Evolutionary conservation across 2,329 filamentous ascomycete species (phyloP), one percentile per base, ranked within the genome.

Genomic region (Ustilaginoidea virens): DNA sequence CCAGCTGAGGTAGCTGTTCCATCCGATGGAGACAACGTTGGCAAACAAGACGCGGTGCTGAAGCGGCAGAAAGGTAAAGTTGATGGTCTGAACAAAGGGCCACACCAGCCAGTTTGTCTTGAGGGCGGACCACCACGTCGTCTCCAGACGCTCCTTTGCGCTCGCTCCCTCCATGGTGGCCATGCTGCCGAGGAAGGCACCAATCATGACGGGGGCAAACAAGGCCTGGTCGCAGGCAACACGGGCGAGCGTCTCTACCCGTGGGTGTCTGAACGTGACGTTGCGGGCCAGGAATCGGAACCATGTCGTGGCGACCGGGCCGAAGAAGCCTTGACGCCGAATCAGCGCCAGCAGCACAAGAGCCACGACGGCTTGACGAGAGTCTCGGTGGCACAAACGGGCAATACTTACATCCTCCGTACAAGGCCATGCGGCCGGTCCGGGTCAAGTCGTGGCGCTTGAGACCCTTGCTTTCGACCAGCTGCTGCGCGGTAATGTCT

Each of bases 401-500:
- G 28, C 27, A 27, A 17, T 8, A 62, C 69, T 46, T 57, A 80
- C 76, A 62, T 39, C 80, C 80, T 38, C 81, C 81, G 49, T 90
- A 90, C 34, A 77, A 57, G 24, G 73, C 73, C 81, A 92, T 90
- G 43, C 81, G 74, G 8, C 65, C 74, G 17, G 80, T 86, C 30
- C 81, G 70, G 17, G 60, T 58, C 21, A 73, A 42, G 46, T 87
- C 78, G 52, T 98, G 87, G 39, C 80, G 78, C 41, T 76, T 58
- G 16, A 80, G 40, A 12, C 85, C 86, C 45, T 68, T 75, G 52
- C 74, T 76, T 58, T 96, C 87, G 34, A 98, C 80, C 20, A 73
- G 64, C 58, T 96, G 87, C 57, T 98, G 90, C 21, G 90, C 83
- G 40, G 92, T 75, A 35, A 79, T 65, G 58, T 98, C 90, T 45